Base-by-base conservation (phyloP, 306 rosid genomes). In the Crataegus laevigata region DNA sequence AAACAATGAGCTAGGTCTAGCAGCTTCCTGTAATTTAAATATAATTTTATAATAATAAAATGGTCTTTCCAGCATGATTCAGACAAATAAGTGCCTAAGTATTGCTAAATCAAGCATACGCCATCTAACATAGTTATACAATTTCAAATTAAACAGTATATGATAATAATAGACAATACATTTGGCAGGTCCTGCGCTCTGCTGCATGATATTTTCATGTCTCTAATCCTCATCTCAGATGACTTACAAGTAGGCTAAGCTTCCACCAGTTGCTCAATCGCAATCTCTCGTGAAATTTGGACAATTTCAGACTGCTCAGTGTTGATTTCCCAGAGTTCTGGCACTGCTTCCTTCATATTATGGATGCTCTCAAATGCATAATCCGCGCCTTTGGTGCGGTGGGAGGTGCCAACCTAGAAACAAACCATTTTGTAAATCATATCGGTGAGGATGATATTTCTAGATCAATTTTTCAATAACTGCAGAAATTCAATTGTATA, bases 331-430 rank as follows among this genome's bases (percentile, higher is more conserved):
- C 97, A 91, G 40, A 94, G 90, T 79, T 94, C 96, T 8, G 98
- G 97, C 80, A 91, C 74, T 68, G 97, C 98, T 70, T 91, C 98
- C 79, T 55, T 85, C 22, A 91, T 84, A 57, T 91, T 94, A 83
- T 94, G 98, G 69, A 94, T 94, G 87, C 96, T 90, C 88, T 90
- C 97, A 12, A 91, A 81, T 30, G 94, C 98, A 82, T 87, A 77
- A 87, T 88, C 98, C 72, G 83, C 85, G 15, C 88, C 93, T 3
- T 54, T 50, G 7, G 50, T 59, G 42, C 90, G 84, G 62, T 78
- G 80, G 0, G 94, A 86, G 69, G 79, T 81, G 25, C 98, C 96
- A 40, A 94, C 87, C 98, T 94, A 78, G 80, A 82, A 77, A 34
- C 57, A 59, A 79, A 76, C 34, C 75, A 77, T 52, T 52, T 12